Conservation (phyloP, 495 filamentous ascomycete species). For the Penicillium tannophilum region DNA sequence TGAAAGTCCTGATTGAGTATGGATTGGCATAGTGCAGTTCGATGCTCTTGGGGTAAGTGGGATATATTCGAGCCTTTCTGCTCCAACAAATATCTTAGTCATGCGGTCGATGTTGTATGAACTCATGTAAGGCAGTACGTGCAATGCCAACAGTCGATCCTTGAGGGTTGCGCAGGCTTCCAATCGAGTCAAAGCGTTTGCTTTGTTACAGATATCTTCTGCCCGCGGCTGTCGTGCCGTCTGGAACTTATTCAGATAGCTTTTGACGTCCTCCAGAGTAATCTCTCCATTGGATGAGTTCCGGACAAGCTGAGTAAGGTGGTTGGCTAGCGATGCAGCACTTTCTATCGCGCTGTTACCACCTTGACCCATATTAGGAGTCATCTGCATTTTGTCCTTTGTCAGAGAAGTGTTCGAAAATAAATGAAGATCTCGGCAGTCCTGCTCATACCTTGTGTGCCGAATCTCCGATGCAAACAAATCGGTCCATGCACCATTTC, state of each 20-base stretch:
- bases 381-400: slow-evolving; percentile 2
- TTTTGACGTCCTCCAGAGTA: neutral
- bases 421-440: neutral
- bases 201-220: neutral
- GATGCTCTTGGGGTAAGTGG: neutral
- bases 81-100: neutral
- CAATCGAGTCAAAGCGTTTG: neutral
- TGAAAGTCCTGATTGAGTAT: neutral
- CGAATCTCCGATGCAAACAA: slow-evolving; percentile 28
- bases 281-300: neutral
- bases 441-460: slow-evolving; percentile 25
- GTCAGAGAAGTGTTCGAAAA: neutral
- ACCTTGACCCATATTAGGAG: slow-evolving; percentile 15
- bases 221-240: neutral
- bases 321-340: slow-evolving; percentile 9
- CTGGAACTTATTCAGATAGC: neutral
- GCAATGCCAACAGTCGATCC: neutral
- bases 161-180: slow-evolving; percentile 4
- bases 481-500: slow-evolving; percentile 18
- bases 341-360: slow-evolving; percentile 16
- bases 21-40: neutral
- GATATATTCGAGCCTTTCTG: neutral
- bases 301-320: neutral
- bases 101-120: neutral
- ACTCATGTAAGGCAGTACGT: neutral